Evolutionary conservation across 164 flowering plant species (phyloP).

Genomic region (Buxus sempervirens): DNA sequence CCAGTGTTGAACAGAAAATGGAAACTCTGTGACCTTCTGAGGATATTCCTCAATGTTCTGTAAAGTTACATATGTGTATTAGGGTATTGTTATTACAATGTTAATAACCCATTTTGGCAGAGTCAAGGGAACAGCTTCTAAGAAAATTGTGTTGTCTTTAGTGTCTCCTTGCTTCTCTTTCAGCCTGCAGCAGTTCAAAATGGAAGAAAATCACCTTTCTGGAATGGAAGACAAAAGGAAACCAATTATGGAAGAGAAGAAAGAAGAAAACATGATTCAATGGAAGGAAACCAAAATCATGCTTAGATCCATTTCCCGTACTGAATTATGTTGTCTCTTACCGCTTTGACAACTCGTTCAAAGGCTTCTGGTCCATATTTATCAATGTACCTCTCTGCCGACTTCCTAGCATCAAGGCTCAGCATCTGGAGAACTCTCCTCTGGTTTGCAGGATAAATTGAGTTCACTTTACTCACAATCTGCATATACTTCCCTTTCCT

Average conservation of each 20-base stretch:
- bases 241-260: too few species aligned
- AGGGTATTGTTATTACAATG: too few species aligned
- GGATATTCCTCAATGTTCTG: too few species aligned
- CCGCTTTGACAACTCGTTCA: conserved; percentile 77
- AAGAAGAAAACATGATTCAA: too few species aligned
- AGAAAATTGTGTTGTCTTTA: too few species aligned
- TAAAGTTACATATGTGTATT: too few species aligned
- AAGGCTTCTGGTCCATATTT: conserved; percentile 72
- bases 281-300: too few species aligned
- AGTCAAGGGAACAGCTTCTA: too few species aligned
- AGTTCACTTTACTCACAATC: conserved; percentile 35
- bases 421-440: conserved; percentile 71
- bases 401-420: conserved; percentile 76
- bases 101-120: too few species aligned
- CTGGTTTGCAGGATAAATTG: conserved; percentile 44
- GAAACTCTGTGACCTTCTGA: too few species aligned
- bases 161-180: conserved; percentile 55
- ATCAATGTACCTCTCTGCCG: conserved; percentile 70
- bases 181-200: conserved; percentile 45
- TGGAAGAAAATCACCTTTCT: not conserved
- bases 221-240: not conserved
- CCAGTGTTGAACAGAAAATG: too few species aligned
- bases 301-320: not conserved
- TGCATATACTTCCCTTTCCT: conserved; percentile 55
- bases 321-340: conserved; percentile 23